Percentiles rank a stretch among this genome's conserved stretches.
Conservation (phyloP, 768 basidiomycete species). For the Exsudoporus frostii region DNA sequence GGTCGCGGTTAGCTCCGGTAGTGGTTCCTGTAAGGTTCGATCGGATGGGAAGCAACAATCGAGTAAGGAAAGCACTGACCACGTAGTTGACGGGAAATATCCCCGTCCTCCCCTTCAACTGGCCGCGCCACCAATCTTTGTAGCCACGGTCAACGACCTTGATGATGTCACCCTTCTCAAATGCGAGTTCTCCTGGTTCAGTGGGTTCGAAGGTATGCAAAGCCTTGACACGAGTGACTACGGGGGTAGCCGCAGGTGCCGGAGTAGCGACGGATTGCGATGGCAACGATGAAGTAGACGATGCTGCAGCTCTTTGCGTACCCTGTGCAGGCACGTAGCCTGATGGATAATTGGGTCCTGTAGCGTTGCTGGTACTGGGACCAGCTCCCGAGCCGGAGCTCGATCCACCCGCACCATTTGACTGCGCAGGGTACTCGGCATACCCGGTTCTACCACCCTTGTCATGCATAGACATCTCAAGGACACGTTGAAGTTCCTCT, state of each 20-base stretch:
- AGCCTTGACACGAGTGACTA: constrained; percentile 83
- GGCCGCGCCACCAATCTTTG: constrained; percentile 97
- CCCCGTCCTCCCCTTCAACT: constrained; percentile 83
- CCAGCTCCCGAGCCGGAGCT: constrained; percentile 17
- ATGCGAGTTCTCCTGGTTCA: constrained; percentile 85
- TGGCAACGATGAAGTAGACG: constrained; percentile 28
- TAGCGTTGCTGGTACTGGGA: constrained; percentile 17
- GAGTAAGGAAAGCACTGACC: constrained; percentile 42
- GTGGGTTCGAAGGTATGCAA: constrained; percentile 86
- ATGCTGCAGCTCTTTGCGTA: constrained; percentile 34
- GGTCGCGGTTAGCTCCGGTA: constrained; percentile 77
- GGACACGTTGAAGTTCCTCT: constrained; percentile 88
- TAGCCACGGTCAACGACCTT: constrained; percentile 93
- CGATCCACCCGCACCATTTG: constrained; percentile 37
- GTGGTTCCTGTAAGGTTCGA: constrained; percentile 53
- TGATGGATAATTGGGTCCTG: constrained; percentile 41
- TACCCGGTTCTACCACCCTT: constrained; percentile 73
- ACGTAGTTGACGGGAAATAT: constrained; percentile 99
- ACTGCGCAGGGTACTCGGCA: constrained; percentile 42
- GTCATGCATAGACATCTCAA: constrained; percentile 92
- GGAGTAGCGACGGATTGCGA: constrained; percentile 18
- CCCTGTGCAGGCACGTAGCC: constrained; percentile 60
- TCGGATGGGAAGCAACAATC: background rate
- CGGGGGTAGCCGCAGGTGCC: constrained; percentile 24
- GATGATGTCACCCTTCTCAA: constrained; percentile 90